Conservation (phyloP, 1,284 basidiomycete genomes). For the Sparassis latifolia region DNA sequence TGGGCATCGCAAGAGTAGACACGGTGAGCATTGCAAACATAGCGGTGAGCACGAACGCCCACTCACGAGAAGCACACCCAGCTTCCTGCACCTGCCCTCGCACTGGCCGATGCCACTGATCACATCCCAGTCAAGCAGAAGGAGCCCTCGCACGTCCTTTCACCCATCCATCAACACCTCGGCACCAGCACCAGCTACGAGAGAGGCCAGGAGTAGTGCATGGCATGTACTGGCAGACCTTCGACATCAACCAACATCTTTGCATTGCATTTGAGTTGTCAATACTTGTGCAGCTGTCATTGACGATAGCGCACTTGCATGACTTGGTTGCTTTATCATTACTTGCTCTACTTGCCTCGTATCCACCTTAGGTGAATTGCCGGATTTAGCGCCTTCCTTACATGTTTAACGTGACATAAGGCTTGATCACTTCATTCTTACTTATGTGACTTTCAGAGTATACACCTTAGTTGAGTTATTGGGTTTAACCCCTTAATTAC, state of each 20-base stretch:
- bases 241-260: constrained; percentile 35
- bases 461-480: too few species aligned
- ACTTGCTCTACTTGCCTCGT: too few species aligned
- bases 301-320: too few species aligned
- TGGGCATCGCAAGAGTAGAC: constrained; percentile 23
- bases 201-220: constrained; percentile 29
- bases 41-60: constrained; percentile 22
- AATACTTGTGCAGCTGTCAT: too few species aligned
- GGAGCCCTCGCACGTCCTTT: constrained; percentile 27
- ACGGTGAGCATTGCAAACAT: constrained; percentile 19
- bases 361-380: too few species aligned
- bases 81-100: constrained; percentile 13
- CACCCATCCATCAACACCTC: constrained; percentile 45
- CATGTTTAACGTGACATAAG: too few species aligned
- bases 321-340: too few species aligned
- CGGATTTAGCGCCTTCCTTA: too few species aligned
- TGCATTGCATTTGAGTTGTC: too few species aligned
- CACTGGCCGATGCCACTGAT: constrained; percentile 21
- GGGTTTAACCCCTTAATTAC: too few species aligned
- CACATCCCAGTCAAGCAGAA: constrained; percentile 52
- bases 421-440: too few species aligned
- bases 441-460: too few species aligned
- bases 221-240: constrained; percentile 33
- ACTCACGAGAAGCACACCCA: constrained; percentile 7
- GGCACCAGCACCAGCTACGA: constrained; percentile 69